phyloP scores from a whole-genome alignment of 2,329 filamentous ascomycete genomes.

The Phialophora expanda region DNA sequence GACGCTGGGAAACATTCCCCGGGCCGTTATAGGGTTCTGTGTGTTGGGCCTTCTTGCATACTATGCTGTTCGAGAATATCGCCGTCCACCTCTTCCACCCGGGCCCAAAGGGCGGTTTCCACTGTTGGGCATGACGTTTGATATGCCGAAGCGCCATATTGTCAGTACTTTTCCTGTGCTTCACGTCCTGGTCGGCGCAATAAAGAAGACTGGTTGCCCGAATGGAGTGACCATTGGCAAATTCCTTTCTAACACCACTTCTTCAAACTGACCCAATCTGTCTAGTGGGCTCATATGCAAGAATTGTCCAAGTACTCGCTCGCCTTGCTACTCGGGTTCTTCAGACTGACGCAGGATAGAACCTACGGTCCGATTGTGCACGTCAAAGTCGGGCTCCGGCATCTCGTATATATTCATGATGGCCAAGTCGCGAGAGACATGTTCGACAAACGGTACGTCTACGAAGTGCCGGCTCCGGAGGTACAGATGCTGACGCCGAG shows the following conservation, averaged over 20 bases:
- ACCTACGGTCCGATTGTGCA: slow-evolving; percentile 13
- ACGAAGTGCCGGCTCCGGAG: neutral
- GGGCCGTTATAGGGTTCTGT: neutral
- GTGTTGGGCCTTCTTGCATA: neutral
- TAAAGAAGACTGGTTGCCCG: neutral
- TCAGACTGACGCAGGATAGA: slow-evolving; percentile 2
- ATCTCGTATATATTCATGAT: slow-evolving; percentile 11
- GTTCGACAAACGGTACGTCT: slow-evolving; percentile 13
- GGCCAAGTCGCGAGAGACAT: slow-evolving; percentile 15
- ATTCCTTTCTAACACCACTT: neutral
- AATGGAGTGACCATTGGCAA: neutral
- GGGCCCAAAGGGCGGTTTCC: slow-evolving; percentile 18
- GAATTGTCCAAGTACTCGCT: neutral
- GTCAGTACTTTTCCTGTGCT: neutral
- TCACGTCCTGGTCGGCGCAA: neutral
- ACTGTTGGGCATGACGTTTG: slow-evolving; percentile 20
- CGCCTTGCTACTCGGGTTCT: neutral
- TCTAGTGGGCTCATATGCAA: neutral
- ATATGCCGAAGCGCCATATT: slow-evolving; percentile 15
- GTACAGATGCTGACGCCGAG: neutral
- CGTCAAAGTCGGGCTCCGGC: slow-evolving; percentile 11
- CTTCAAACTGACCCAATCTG: neutral
- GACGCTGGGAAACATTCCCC: neutral
- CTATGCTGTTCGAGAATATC: slow-evolving; percentile 2
- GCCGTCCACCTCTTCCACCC: slow-evolving; percentile 12